Percentiles rank a stretch among this genome's conserved stretches.
phyloP scores from a whole-genome alignment of 148 eudicot genomes.

The Rheum nobile region DNA sequence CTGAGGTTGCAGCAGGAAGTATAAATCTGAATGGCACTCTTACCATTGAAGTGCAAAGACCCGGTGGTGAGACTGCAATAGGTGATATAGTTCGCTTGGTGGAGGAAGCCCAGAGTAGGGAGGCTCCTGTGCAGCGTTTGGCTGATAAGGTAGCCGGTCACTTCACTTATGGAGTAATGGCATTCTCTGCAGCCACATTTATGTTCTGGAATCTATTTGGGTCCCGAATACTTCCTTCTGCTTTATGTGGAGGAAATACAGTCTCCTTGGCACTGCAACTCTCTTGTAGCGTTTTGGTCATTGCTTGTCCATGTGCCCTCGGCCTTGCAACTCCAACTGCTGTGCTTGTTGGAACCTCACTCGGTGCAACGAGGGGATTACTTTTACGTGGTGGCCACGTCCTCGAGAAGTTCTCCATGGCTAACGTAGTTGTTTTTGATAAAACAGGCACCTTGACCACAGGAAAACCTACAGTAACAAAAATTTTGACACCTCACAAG shows the following conservation, averaged over 20 bases:
- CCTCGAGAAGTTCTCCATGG: constrained; percentile 73
- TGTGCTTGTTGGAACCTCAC: constrained; percentile 95
- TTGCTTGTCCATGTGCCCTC: constrained; percentile 98
- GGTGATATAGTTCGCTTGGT: constrained; percentile 93
- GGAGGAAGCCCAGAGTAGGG: constrained; percentile 91
- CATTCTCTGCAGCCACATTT: constrained; percentile 92
- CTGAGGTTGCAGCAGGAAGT: constrained; percentile 93
- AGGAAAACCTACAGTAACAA: constrained; percentile 82
- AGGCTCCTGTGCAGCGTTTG: constrained; percentile 96
- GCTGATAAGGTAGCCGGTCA: constrained; percentile 98
- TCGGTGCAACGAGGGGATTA: constrained; percentile 90
- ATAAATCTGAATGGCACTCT: constrained; percentile 88
- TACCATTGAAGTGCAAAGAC: constrained; percentile 78
- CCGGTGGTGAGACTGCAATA: constrained; percentile 92
- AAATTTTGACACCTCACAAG: constrained; percentile 38
- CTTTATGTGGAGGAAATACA: constrained; percentile 59
- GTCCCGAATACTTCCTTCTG: constrained; percentile 50
- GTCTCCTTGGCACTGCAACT: constrained; percentile 91
- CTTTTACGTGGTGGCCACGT: constrained; percentile 92
- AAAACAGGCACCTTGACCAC: constrained; percentile 94
- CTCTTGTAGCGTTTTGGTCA: constrained; percentile 94
- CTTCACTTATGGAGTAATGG: constrained; percentile 95
- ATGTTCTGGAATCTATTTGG: constrained; percentile 87
- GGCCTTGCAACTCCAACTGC: constrained; percentile 99
- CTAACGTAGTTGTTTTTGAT: constrained; percentile 77